phyloP scores from a whole-genome alignment of 1,139 yeast genomes.

The Kodamaea sp. region DNA sequence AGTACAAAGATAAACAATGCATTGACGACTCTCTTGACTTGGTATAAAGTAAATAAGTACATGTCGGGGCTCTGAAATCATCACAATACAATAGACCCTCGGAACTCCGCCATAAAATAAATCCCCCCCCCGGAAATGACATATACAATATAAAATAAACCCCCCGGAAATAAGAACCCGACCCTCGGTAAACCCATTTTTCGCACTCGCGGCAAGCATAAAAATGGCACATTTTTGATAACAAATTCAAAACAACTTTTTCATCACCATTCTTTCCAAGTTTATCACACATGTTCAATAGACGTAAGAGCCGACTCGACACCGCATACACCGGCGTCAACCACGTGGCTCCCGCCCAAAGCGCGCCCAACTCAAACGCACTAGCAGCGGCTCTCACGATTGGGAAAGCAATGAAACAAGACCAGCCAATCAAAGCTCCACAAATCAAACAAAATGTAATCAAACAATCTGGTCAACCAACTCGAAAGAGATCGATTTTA shows the following conservation, averaged over 20 bases:
- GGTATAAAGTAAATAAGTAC: no score
- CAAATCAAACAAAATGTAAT: slow-evolving; percentile 7
- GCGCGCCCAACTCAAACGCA: slow-evolving; percentile 40
- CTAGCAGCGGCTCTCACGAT: slow-evolving; percentile 48
- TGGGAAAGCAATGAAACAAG: slow-evolving; percentile 29
- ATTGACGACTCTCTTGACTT: no score
- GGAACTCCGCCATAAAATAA: no score
- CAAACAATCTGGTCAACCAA: slow-evolving; percentile 14
- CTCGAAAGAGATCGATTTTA: slow-evolving; percentile 2
- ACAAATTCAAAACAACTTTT: background rate
- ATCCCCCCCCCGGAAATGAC: no score
- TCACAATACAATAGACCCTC: no score
- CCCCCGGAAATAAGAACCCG: no score
- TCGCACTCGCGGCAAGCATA: background rate
- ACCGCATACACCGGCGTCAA: slow-evolving; percentile 48
- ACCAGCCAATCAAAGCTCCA: slow-evolving; percentile 12
- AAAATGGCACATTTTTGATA: background rate
- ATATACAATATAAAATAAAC: no score
- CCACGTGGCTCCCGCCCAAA: slow-evolving; percentile 29
- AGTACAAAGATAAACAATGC: no score
- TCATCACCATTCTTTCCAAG: background rate
- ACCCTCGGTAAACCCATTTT: background rate
- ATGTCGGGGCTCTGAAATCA: no score
- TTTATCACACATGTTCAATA: slow-evolving; percentile 26
- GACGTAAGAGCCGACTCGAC: slow-evolving; percentile 34